Conservation (phyloP, 495 filamentous ascomycete genomes). For the Aspergillus nidulans region DNA sequence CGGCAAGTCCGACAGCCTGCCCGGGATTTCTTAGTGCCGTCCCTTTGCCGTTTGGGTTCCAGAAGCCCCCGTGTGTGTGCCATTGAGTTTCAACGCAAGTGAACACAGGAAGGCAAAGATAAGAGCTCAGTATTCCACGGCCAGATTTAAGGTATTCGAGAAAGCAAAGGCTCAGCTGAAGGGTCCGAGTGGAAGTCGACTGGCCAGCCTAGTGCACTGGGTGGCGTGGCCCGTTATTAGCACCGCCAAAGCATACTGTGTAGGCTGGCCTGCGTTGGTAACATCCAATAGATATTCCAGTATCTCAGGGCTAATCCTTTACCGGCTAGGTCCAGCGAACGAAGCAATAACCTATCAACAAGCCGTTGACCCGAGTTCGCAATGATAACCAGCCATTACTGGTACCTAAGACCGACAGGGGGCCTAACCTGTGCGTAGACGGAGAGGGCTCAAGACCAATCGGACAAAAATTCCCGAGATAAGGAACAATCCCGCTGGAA, state of each 20-base stretch:
- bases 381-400: too few species aligned
- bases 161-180: background rate
- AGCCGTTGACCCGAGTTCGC: too few species aligned
- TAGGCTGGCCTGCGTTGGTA: background rate
- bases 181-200: background rate
- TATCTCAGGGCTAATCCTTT: too few species aligned
- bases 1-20: background rate
- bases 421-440: too few species aligned
- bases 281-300: too few species aligned
- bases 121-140: background rate
- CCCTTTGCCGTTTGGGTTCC: background rate
- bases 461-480: too few species aligned
- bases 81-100: background rate
- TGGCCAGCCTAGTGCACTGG: background rate
- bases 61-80: background rate
- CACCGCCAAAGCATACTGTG: background rate
- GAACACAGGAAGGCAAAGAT: background rate
- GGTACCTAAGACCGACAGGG: too few species aligned
- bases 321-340: too few species aligned
- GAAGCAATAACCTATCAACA: too few species aligned
- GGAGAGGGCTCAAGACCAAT: too few species aligned
- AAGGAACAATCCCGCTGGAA: too few species aligned
- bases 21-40: background rate
- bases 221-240: background rate
- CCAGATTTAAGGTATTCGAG: background rate